Evolutionary conservation across 805 yeast genomes (phyloP).

Genomic region (Pichia membranifaciens): DNA sequence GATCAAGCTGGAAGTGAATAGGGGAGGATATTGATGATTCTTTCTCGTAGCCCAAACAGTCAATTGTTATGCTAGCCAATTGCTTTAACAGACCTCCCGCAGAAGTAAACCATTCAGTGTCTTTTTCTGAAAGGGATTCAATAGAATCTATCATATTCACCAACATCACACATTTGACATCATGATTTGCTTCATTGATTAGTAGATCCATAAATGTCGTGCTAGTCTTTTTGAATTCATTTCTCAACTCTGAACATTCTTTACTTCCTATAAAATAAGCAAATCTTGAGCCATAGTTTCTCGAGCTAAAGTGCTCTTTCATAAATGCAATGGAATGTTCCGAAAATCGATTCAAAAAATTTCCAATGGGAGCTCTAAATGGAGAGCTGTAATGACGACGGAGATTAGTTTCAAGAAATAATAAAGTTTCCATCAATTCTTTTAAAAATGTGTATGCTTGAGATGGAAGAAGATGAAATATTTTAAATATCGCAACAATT

Average conservation of each 20-base stretch:
- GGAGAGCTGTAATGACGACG: constrained; percentile 86
- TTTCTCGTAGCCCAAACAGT: constrained; percentile 37
- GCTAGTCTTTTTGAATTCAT: constrained; percentile 48
- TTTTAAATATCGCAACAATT: constrained; percentile 82
- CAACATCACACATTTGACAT: constrained; percentile 54
- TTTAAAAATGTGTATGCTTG: constrained; percentile 90
- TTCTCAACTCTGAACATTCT: constrained; percentile 52
- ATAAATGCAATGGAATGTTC: constrained; percentile 68
- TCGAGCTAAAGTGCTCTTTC: constrained; percentile 54
- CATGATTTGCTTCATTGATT: constrained; percentile 43
- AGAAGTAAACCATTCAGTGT: constrained; percentile 48
- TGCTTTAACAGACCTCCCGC: constrained; percentile 43
- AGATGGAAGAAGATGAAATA: constrained; percentile 87
- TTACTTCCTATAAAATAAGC: constrained; percentile 57
- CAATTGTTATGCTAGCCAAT: constrained; percentile 39
- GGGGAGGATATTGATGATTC: constrained; percentile 46
- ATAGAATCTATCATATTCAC: constrained; percentile 69
- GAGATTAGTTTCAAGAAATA: constrained; percentile 72
- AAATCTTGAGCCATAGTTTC: constrained; percentile 60
- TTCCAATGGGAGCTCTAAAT: constrained; percentile 84
- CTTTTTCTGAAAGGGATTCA: constrained; percentile 40
- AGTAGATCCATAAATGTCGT: constrained; percentile 40
- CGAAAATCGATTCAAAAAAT: constrained; percentile 78
- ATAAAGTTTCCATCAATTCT: constrained; percentile 70
- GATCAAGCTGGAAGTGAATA: constrained; percentile 64